Conservation (phyloP, 139 green algal species). For the Dunaliella sp. region DNA sequence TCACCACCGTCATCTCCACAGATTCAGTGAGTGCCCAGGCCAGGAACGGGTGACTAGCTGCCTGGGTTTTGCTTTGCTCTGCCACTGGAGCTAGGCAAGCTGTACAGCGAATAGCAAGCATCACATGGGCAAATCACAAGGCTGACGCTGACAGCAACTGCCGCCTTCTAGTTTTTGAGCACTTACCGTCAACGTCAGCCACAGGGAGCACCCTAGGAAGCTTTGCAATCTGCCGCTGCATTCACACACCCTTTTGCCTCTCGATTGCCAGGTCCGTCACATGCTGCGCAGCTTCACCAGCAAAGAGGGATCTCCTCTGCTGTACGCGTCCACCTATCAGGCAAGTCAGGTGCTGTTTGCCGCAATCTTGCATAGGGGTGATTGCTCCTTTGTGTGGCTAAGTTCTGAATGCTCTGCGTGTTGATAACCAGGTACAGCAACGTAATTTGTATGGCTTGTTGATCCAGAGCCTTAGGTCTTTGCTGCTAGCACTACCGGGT, state of each 20-base stretch:
- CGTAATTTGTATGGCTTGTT: neutral
- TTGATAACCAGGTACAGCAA: neutral
- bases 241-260: too few species aligned
- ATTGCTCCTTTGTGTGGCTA: neutral
- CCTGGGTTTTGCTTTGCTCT: neutral
- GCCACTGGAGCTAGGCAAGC: neutral
- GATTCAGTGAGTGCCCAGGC: constrained; percentile 61
- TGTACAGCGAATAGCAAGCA: neutral
- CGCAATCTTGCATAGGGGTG: neutral
- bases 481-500: too few species aligned
- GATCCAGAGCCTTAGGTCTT: neutral
- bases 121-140: neutral
- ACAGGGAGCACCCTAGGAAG: too few species aligned
- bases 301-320: constrained; percentile 60
- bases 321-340: constrained; percentile 91
- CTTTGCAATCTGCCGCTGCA: too few species aligned
- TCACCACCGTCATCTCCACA: constrained; percentile 88
- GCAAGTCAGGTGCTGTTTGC: constrained; percentile 21
- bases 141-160: too few species aligned
- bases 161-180: too few species aligned
- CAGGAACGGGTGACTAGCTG: neutral
- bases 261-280: constrained; percentile 54
- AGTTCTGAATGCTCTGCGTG: neutral
- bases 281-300: constrained; percentile 71
- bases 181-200: too few species aligned